Base-by-base conservation (phyloP, 2,329 filamentous ascomycete species). In the Thielaviopsis euricoi region DNA sequence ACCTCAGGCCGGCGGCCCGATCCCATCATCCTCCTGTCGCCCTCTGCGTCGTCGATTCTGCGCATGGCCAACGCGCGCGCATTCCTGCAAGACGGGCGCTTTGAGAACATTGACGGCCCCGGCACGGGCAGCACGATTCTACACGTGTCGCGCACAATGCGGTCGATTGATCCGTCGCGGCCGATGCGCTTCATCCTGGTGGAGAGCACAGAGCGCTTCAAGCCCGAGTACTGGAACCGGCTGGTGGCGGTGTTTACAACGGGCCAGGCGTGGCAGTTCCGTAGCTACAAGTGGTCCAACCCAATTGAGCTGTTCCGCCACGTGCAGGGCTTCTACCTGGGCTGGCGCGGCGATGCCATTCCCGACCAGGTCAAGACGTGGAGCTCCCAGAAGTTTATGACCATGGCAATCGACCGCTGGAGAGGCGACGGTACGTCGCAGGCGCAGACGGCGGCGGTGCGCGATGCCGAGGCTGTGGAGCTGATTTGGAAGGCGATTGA, bases 251-350 rank as follows among this genome's bases (percentile, higher is more conserved):
- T 98, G 59, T 97, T 98, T 73, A 98, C 93, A 0, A 98, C 93
- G 0, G 93, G 93, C 37, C 93, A 98, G 73, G 83, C 86, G 10
- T 98, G 93, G 93, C 93, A 98, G 72, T 98, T 98, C 74, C 95
- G 96, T 73, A 87, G 83, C 64, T 98, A 98, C 79, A 95, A 95
- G 71, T 98, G 93, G 89, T 85, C 85, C 64, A 85, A 86, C 58
- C 87, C 93, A 0, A 79, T 83, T 15, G 93, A 97, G 67, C 76
- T 98, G 54, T 98, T 98, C 74, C 82, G 83, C 63, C 87, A 96
- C 66, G 87, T 89, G 1, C 76, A 89, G 15, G 93, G 93, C 58
- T 75, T 98, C 54, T 95, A 88, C 66, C 83, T 98, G 1, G 93
- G 93, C 3, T 97, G 89, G 88, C 81, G 86, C 61, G 89, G 87